Conservation (phyloP, 1,284 basidiomycete genomes). For the Ustilago cynodontis region DNA sequence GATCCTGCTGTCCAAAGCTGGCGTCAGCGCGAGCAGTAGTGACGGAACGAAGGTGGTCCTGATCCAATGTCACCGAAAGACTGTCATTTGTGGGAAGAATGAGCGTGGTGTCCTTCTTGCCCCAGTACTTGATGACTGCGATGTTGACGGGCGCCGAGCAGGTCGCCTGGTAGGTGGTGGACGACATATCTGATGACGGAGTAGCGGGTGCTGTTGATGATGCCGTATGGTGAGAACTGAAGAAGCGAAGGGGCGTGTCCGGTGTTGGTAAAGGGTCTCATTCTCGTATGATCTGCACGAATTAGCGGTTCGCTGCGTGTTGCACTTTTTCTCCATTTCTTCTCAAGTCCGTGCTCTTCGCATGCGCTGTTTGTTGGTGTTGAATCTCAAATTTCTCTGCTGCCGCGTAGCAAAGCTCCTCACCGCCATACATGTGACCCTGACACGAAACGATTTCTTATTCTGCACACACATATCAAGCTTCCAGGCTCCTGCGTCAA, state of each 20-base stretch:
- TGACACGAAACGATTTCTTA: not conserved
- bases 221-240: constrained; percentile 4
- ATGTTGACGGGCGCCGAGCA: constrained; percentile 95
- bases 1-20: constrained; percentile 77
- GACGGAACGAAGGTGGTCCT: constrained; percentile 93
- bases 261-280: constrained; percentile 1
- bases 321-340: constrained; percentile 34
- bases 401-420: not conserved
- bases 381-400: not conserved
- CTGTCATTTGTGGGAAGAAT: constrained; percentile 98
- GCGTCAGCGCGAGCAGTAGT: constrained; percentile 90
- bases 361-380: constrained; percentile 1
- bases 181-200: constrained; percentile 31
- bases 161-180: constrained; percentile 82
- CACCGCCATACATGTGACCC: not conserved
- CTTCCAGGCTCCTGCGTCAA: too few relatives aligned
- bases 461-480: too few relatives aligned
- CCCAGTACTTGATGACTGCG: constrained; percentile 94
- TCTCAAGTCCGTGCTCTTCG: constrained; percentile 18
- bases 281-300: constrained; percentile 44
- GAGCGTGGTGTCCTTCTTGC: constrained; percentile 93
- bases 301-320: constrained; percentile 23
- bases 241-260: not conserved
- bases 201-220: not conserved
- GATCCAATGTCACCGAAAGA: constrained; percentile 94